Evolutionary conservation across 306 rosid species (phyloP).

Genomic region (Dalbergia cochinchinensis): DNA sequence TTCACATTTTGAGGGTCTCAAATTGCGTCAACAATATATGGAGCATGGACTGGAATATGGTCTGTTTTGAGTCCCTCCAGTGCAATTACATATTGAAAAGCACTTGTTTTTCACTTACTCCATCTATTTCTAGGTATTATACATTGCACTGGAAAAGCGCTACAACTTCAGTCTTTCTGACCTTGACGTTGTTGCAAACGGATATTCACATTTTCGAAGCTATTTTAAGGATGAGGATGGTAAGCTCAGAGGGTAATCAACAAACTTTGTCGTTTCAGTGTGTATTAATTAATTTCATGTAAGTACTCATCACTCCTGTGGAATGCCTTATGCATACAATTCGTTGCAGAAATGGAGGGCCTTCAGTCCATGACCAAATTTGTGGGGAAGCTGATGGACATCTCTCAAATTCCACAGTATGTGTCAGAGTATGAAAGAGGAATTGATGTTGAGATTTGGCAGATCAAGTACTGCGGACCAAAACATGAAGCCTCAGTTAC

Average conservation of each 20-base stretch:
- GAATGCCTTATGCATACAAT: conserved; percentile 32
- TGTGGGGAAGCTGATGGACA: conserved; percentile 68
- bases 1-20: no score
- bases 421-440: conserved; percentile 77
- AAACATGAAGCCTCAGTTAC: conserved; percentile 42
- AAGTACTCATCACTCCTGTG: conserved; percentile 3
- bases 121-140: conserved; percentile 67
- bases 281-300: not conserved
- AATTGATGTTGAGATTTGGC: conserved; percentile 80
- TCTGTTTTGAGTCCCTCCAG: conserved; percentile 17
- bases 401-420: conserved; percentile 71
- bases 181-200: conserved; percentile 84
- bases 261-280: not conserved
- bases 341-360: conserved; percentile 61
- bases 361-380: conserved; percentile 49
- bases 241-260: conserved; percentile 41
- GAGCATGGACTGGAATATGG: not conserved
- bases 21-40: not conserved
- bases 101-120: conserved; percentile 15
- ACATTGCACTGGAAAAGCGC: conserved; percentile 84
- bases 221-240: conserved; percentile 66
- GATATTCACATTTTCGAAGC: conserved; percentile 78
- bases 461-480: conserved; percentile 60
- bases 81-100: conserved; percentile 18
- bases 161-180: conserved; percentile 87